Percentiles rank a stretch among this genome's conserved stretches.
These are phyloP conservation scores for Nicotiana knightiana DNA, from an alignment of 257 asterid species.

Conservation along the genomic window DNA sequence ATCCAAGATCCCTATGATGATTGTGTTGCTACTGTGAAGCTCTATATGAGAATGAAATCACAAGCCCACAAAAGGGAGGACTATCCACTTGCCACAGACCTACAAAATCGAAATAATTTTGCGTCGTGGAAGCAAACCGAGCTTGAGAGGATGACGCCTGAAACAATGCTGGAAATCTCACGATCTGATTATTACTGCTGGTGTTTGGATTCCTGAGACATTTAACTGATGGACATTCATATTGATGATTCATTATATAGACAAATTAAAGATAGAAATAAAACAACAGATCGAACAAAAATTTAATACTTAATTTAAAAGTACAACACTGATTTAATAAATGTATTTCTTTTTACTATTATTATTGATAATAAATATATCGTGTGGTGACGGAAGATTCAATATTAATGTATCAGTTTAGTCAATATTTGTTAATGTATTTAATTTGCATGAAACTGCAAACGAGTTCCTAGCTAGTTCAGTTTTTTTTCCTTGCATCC, in stretches of 20 bases:
- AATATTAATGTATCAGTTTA: no score
- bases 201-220: conserved; percentile 52
- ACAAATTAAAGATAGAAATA: not conserved
- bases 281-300: not conserved
- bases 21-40: conserved; percentile 71
- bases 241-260: not conserved
- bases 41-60: conserved; percentile 73
- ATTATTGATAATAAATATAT: no score
- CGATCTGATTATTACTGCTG: conserved; percentile 82
- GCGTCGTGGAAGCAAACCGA: conserved; percentile 65
- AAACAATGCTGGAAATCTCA: conserved; percentile 58
- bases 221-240: not conserved
- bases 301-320: not conserved
- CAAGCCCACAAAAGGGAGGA: conserved; percentile 51
- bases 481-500: no score
- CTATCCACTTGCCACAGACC: conserved; percentile 59
- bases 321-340: no score
- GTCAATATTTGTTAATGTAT: no score
- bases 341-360: no score
- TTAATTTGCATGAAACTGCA: no score
- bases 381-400: no score
- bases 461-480: no score
- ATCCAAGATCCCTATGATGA: conserved; percentile 87
- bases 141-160: conserved; percentile 78
- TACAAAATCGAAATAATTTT: conserved; percentile 60